These are phyloP conservation scores for Artomyces pyxidatus DNA, from an alignment of 768 basidiomycete genomes.

Conservation along the genomic window DNA sequence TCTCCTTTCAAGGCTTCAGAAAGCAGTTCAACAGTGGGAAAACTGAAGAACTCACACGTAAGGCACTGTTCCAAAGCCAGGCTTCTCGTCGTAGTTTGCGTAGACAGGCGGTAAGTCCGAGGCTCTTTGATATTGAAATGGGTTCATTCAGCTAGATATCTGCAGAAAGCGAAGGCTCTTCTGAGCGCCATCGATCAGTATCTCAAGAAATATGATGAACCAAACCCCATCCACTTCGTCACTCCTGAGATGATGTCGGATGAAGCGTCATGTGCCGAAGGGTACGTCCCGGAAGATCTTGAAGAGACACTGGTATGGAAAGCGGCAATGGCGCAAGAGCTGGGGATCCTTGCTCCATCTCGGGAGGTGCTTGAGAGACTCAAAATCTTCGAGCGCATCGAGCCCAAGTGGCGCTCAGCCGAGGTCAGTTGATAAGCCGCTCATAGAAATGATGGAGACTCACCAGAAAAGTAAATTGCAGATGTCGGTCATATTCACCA, in stretches of 20 bases:
- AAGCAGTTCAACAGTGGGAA: background rate
- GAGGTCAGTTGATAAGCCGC: background rate
- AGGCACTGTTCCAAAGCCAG: background rate
- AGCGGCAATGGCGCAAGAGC: background rate
- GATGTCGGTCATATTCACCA: background rate
- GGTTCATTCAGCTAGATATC: too few relatives aligned
- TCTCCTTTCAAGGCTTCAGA: background rate
- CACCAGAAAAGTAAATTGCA: background rate
- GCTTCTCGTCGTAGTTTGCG: background rate
- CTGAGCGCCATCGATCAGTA: background rate
- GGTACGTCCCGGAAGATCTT: background rate
- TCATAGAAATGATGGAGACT: background rate
- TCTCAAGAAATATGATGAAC: background rate
- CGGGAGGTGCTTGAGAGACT: background rate
- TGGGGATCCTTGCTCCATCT: background rate
- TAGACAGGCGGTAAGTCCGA: background rate
- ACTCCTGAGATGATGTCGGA: background rate
- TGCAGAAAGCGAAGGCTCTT: background rate
- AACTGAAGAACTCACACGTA: background rate
- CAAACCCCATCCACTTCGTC: background rate
- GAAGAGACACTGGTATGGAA: background rate
- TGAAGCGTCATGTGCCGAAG: background rate
- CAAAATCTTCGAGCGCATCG: background rate
- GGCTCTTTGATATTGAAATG: background rate
- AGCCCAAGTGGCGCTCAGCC: background rate